Evolutionary conservation across 78 protist genomes (phyloP).

Genomic region (Planoprotostelium fungivorum): DNA sequence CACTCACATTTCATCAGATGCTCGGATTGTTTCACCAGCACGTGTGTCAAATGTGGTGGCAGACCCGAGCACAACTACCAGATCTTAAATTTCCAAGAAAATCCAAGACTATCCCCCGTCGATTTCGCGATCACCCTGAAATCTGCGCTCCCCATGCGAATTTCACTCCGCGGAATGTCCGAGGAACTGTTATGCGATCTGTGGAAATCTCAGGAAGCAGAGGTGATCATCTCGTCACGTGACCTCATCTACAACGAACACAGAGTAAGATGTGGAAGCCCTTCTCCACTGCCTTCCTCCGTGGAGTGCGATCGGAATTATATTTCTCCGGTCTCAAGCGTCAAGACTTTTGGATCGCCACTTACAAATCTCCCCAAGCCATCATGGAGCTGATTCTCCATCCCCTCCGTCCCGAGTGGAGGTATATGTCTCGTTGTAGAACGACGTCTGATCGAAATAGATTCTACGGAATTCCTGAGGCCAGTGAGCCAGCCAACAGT

Average conservation of each 20-base stretch:
- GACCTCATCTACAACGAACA: no score
- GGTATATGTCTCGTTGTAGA: not conserved
- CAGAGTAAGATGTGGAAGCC: no score
- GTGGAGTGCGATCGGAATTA: no score
- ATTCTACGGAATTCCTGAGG: not conserved
- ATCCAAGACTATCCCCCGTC: not conserved
- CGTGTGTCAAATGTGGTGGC: not conserved
- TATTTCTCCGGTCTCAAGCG: not conserved
- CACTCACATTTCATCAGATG: not conserved
- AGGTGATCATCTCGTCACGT: not conserved
- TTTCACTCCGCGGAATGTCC: not conserved
- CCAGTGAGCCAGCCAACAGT: not conserved
- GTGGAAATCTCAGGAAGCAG: not conserved
- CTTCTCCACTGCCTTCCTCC: no score
- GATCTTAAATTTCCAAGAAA: not conserved
- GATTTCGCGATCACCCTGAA: not conserved
- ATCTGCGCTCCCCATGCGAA: not conserved
- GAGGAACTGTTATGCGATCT: not conserved
- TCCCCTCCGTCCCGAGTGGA: not conserved
- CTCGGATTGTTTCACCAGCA: not conserved
- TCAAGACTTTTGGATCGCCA: not conserved
- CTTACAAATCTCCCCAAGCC: not conserved
- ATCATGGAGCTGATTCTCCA: not conserved
- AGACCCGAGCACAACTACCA: not conserved
- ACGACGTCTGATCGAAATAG: not conserved